These are phyloP conservation scores for Phaeosphaeria sp. DNA, from an alignment of 2,329 filamentous ascomycete species.

Conservation along the genomic window DNA sequence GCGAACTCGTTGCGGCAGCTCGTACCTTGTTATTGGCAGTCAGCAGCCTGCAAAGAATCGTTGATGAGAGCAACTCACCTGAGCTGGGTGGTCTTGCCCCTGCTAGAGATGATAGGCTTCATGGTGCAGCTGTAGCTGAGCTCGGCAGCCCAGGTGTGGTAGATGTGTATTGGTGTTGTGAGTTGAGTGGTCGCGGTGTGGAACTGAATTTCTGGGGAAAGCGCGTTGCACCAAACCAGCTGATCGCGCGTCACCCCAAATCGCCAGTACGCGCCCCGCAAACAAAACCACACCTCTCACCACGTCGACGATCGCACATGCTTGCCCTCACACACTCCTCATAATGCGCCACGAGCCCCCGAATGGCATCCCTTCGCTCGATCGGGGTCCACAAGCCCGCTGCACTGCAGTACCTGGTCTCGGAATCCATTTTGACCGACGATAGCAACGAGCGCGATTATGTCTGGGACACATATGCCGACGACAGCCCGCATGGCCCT, in stretches of 20 bases:
- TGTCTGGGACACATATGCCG: conserved; percentile 72
- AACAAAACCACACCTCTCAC: conserved; percentile 14
- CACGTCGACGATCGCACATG: conserved; percentile 12
- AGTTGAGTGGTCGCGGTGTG: conserved; percentile 1
- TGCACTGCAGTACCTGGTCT: conserved; percentile 80
- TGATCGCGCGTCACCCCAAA: conserved; percentile 31
- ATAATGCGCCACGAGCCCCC: conserved; percentile 39
- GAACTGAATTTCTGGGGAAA: conserved; percentile 18
- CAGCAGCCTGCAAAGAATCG: neutral
- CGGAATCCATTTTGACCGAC: conserved; percentile 75
- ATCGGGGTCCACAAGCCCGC: conserved; percentile 89
- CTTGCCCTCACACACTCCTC: conserved; percentile 19
- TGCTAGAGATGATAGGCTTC: conserved; percentile 71
- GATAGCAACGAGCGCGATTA: conserved; percentile 73
- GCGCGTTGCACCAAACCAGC: conserved; percentile 29
- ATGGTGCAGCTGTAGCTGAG: conserved; percentile 51
- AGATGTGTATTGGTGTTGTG: neutral
- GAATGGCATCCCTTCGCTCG: conserved; percentile 89
- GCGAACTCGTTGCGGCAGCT: conserved; percentile 65
- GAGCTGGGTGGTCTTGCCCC: conserved; percentile 42
- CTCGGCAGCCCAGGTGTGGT: neutral
- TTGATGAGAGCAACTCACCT: conserved; percentile 20
- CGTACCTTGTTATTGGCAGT: conserved; percentile 55
- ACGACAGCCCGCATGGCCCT: conserved; percentile 51
- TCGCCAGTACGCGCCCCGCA: conserved; percentile 17